Conservation (phyloP, 495 filamentous ascomycete species). For the Evernia prunastri region DNA sequence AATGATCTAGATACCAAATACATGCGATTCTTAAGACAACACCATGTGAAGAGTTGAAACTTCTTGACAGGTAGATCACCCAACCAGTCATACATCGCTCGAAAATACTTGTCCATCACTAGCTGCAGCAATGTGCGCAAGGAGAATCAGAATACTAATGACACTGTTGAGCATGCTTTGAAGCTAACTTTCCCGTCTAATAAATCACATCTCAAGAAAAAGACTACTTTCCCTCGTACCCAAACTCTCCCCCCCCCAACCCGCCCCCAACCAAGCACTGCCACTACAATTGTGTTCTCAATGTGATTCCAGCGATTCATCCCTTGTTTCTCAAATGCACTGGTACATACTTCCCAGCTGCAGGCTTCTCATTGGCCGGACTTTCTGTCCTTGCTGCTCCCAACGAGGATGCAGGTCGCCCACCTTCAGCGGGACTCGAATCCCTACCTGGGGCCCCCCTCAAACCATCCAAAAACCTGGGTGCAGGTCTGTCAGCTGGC, state of each 20-base stretch:
- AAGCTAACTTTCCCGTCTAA: conserved; percentile 10
- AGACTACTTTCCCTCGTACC: neutral
- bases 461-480: conserved; percentile 18
- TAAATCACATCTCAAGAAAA: neutral
- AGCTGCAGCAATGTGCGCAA: conserved; percentile 3
- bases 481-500: conserved; percentile 22
- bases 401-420: conserved; percentile 17
- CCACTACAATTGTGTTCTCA: neutral
- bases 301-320: neutral
- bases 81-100: neutral
- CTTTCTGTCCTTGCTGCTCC: conserved; percentile 24
- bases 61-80: neutral
- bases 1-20: neutral
- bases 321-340: conserved; percentile 35
- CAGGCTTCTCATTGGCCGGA: conserved; percentile 21
- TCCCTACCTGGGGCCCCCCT: conserved; percentile 21
- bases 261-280: neutral
- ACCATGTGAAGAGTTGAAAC: neutral
- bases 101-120: neutral
- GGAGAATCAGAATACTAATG: neutral
- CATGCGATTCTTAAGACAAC: neutral
- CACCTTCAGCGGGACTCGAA: conserved; percentile 22
- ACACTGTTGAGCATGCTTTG: conserved; percentile 7
- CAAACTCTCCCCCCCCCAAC: neutral
- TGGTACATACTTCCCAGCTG: conserved; percentile 38